Base-by-base conservation (phyloP, 2,329 filamentous ascomycete genomes). In the Colletotrichum graminicola region DNA sequence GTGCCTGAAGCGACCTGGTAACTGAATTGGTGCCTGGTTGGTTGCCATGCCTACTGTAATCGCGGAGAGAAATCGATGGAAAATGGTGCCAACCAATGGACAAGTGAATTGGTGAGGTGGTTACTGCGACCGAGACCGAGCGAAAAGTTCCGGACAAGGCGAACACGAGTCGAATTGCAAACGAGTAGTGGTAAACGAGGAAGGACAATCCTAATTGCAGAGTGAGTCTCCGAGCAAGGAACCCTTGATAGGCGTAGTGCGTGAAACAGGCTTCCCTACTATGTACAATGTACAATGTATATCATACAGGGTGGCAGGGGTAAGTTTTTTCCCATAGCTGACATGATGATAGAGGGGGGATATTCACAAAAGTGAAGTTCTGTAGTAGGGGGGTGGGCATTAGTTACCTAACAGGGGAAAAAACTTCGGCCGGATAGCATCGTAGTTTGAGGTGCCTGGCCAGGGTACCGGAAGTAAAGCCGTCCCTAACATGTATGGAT, bases 211-310 rank as follows among this genome's bases (percentile, higher is more conserved):
- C 34, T 41, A 7, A 56, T 34, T 26, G 51, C 56, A 26, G 56
- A 47, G 45, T 34, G 51, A 66, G 36, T 23, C 39, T 62, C 56
- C 26, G 56, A 47, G 43, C 49, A 57, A 66, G 51, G 39, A 66
- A 21, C 32, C 47, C 39, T 60, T 47, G 63, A 61, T 49, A 59
- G 56, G 41, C 43, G 45, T 52, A 26, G 49, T 61, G 34, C 63
- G 61, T 51, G 63, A 62, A 67, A 67, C 64, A 62, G 51, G 52
- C 59, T 45, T n/a, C n/a, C n/a, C n/a, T n/a, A 47, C 45, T 12
- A 12, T 12, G 21, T 45, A 11, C 43, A n/a, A 10, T 11, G 21
- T 47, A 12, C 43, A n/a, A n/a, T n/a, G n/a, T n/a, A n/a, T n/a
- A n/a, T n/a, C n/a, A n/a, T n/a, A n/a, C n/a, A n/a, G n/a, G n/a